A percentile compares a stretch with the other conserved stretches of the same genome.
These are phyloP conservation scores for Extremus antarcticus DNA, from an alignment of 495 filamentous ascomycete species.

Conservation along the genomic window DNA sequence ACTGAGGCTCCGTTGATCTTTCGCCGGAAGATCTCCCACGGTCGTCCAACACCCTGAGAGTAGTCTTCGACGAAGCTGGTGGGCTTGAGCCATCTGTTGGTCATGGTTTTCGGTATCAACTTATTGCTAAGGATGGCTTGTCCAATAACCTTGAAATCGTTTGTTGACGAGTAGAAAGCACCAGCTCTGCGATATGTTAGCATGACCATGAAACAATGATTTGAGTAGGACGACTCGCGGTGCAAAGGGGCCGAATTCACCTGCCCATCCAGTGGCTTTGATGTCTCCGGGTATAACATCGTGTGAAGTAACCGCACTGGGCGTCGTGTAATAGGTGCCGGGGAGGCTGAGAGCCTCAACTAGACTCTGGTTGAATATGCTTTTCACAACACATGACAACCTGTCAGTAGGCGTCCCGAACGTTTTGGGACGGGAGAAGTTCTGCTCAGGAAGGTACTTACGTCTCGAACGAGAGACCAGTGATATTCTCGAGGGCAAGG, in stretches of 20 bases:
- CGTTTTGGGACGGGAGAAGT: no score
- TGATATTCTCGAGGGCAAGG: slow-evolving; percentile 44
- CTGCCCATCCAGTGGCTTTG: slow-evolving; percentile 10
- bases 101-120: slow-evolving; percentile 7
- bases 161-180: slow-evolving; percentile 16
- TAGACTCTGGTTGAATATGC: not conserved
- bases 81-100: slow-evolving; percentile 20
- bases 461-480: slow-evolving; percentile 32
- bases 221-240: not conserved
- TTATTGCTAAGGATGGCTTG: slow-evolving; percentile 15
- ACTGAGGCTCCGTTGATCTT: slow-evolving; percentile 1
- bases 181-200: not conserved
- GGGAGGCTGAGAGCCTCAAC: not conserved
- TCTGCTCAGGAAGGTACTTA: no score
- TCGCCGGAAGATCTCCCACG: slow-evolving; percentile 34
- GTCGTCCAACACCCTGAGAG: slow-evolving; percentile 14
- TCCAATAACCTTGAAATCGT: slow-evolving; percentile 15
- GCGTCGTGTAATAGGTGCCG: not conserved
- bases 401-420: no score
- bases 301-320: not conserved
- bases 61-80: slow-evolving; percentile 9
- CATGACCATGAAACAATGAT: not conserved
- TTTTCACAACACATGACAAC: no score
- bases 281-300: slow-evolving; percentile 11
- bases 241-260: not conserved